phyloP scores from a whole-genome alignment of 2,329 filamentous ascomycete species.

The Hypoxylon sp. region DNA sequence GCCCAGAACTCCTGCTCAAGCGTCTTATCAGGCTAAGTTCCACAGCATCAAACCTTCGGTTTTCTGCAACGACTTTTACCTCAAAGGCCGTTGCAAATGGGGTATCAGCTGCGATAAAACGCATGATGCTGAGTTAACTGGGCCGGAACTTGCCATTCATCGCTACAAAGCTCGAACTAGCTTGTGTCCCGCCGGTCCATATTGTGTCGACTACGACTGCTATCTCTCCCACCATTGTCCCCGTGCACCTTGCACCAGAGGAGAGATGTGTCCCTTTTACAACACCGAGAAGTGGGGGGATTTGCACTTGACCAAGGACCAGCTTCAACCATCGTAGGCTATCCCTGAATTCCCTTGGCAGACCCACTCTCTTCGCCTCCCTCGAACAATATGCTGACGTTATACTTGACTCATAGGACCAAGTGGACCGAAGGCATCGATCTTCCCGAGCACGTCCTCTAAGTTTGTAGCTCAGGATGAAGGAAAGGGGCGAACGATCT shows the following conservation, averaged over 20 bases:
- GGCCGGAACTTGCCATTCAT: conserved; percentile 54
- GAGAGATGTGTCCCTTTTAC: conserved; percentile 51
- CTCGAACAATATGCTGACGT: conserved; percentile 32
- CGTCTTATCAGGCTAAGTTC: conserved; percentile 54
- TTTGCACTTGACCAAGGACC: conserved; percentile 53
- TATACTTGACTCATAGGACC: conserved; percentile 40
- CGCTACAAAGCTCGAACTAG: conserved; percentile 56
- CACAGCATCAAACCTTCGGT: conserved; percentile 52
- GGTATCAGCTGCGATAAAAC: conserved; percentile 53
- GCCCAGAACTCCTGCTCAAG: conserved; percentile 51
- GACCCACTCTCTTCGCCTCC: background rate
- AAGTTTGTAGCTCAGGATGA: background rate
- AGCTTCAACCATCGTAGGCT: conserved; percentile 52
- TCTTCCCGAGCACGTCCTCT: conserved; percentile 74
- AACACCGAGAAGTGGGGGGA: conserved; percentile 52
- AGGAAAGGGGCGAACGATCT: conserved; percentile 19
- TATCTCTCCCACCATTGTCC: conserved; percentile 56
- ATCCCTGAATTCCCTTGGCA: background rate
- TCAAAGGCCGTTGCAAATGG: conserved; percentile 53
- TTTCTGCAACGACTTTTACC: conserved; percentile 56
- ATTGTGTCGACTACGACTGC: conserved; percentile 55
- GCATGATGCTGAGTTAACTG: conserved; percentile 53
- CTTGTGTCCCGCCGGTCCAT: conserved; percentile 53
- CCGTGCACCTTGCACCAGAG: conserved; percentile 49
- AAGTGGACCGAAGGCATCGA: conserved; percentile 52